Evolutionary conservation across 2,329 filamentous ascomycete species (phyloP).

Genomic region (Trichoderma sp.): DNA sequence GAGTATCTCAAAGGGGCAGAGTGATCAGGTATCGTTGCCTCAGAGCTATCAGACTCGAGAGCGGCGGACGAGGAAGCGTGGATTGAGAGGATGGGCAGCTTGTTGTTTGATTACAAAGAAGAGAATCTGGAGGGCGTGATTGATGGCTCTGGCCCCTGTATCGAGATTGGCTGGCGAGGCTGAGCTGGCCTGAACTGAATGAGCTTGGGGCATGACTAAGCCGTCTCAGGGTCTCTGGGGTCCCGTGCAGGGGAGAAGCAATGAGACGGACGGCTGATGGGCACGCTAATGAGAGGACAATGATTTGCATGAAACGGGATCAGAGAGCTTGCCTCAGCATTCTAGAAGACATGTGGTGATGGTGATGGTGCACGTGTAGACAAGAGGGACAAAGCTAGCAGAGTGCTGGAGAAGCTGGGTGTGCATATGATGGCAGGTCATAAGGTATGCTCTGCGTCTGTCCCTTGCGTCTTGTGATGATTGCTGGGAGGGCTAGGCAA

Average conservation of each 20-base stretch:
- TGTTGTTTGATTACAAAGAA: slow-evolving; percentile 27
- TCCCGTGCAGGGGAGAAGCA: slow-evolving; percentile 3
- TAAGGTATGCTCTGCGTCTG: neutral
- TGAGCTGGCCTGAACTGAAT: slow-evolving; percentile 23
- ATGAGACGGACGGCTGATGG: neutral
- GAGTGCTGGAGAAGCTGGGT: neutral
- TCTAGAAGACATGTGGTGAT: too few relatives aligned
- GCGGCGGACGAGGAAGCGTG: slow-evolving; percentile 6
- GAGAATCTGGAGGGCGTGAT: slow-evolving; percentile 25
- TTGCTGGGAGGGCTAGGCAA: neutral
- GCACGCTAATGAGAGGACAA: neutral
- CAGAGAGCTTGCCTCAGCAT: neutral
- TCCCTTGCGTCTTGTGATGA: neutral
- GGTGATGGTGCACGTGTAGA: slow-evolving; percentile 1
- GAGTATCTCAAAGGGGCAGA: neutral
- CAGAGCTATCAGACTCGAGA: slow-evolving; percentile 4
- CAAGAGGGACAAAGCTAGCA: neutral
- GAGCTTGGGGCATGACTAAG: slow-evolving; percentile 26
- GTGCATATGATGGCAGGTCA: slow-evolving; percentile 9
- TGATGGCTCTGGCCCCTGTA: slow-evolving; percentile 23
- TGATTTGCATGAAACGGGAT: neutral
- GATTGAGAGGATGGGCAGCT: slow-evolving; percentile 17
- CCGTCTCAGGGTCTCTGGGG: slow-evolving; percentile 12
- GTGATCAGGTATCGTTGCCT: neutral
- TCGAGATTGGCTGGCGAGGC: slow-evolving; percentile 27